phyloP scores from a whole-genome alignment of 805 yeast species.

The Naumovozyma baii region DNA sequence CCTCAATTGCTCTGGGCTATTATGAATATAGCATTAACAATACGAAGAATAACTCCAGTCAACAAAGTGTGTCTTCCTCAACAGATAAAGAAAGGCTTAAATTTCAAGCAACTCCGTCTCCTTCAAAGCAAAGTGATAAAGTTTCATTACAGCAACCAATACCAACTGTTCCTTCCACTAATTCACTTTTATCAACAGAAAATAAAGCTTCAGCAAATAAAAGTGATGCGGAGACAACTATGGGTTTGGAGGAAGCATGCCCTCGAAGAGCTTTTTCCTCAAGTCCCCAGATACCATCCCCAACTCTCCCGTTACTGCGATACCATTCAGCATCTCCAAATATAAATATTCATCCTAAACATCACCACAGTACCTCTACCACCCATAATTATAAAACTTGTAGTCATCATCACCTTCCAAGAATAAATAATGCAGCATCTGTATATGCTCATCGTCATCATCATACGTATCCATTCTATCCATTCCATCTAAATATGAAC shows the following conservation, averaged over 20 bases:
- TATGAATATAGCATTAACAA: conserved; percentile 13
- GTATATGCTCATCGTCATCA: background rate
- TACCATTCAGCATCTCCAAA: background rate
- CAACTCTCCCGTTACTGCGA: background rate
- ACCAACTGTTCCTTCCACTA: too few species aligned
- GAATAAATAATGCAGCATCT: background rate
- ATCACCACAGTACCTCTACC: too few species aligned
- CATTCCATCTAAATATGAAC: background rate
- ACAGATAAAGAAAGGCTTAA: background rate
- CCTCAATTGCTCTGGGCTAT: conserved; percentile 60
- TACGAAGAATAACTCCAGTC: background rate
- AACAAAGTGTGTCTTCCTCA: background rate
- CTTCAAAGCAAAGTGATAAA: background rate
- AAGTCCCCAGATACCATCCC: background rate
- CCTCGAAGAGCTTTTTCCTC: background rate
- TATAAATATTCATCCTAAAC: background rate
- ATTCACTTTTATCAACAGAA: too few species aligned
- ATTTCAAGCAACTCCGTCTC: background rate
- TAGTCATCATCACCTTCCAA: background rate
- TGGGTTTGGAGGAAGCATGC: background rate
- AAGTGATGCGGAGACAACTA: too few species aligned
- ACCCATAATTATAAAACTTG: too few species aligned
- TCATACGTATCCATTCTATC: background rate
- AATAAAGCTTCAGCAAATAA: too few species aligned
- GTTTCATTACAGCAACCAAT: background rate